Percentiles rank a stretch among this genome's conserved stretches.
phyloP scores from a whole-genome alignment of 495 filamentous ascomycete genomes.

The Cercophora sp. region DNA sequence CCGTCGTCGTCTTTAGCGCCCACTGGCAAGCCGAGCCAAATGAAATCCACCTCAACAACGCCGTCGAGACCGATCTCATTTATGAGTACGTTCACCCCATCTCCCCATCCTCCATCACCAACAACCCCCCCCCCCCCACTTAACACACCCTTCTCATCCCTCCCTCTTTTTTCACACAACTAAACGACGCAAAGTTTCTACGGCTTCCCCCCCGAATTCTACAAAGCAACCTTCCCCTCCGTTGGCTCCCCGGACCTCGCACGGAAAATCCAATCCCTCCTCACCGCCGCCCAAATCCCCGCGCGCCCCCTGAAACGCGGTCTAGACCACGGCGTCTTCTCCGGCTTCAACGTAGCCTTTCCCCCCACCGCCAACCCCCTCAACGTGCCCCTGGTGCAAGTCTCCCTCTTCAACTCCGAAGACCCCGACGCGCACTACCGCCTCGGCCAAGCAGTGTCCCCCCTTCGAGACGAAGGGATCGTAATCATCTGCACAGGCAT shows the following conservation, averaged over 20 bases:
- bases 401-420: slow-evolving; percentile 68
- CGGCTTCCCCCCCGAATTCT: slow-evolving; percentile 62
- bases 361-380: slow-evolving; percentile 69
- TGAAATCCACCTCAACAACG: slow-evolving; percentile 68
- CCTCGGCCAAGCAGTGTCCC: slow-evolving; percentile 64
- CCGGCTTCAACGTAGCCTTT: slow-evolving; percentile 68
- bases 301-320: slow-evolving; percentile 62
- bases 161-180: no score
- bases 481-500: slow-evolving; percentile 78
- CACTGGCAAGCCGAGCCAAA: slow-evolving; percentile 68
- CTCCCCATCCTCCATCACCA: no score
- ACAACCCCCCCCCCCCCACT: no score
- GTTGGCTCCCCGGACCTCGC: slow-evolving; percentile 64
- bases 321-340: slow-evolving; percentile 80
- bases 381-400: slow-evolving; percentile 74
- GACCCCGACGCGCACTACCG: slow-evolving; percentile 66
- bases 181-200: no score
- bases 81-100: no score
- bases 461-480: slow-evolving; percentile 67
- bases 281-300: slow-evolving; percentile 59
- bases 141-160: no score
- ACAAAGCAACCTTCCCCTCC: slow-evolving; percentile 65
- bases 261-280: slow-evolving; percentile 55
- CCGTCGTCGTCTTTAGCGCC: slow-evolving; percentile 81
- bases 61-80: slow-evolving; percentile 65